Conservation (phyloP, 345 rosid species). For the Populus ilicifolia region DNA sequence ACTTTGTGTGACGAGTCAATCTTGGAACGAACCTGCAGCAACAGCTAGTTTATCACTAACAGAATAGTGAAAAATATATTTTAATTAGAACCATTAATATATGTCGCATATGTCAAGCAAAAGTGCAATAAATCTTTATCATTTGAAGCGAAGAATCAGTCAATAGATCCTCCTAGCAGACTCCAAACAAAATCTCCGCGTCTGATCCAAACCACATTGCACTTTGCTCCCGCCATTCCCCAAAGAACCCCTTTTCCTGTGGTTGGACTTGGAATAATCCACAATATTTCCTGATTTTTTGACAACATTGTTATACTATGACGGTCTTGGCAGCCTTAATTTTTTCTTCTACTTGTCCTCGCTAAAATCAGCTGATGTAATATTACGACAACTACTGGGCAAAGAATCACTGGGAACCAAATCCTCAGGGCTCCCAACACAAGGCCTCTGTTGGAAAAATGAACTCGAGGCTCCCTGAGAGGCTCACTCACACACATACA, state of each 20-base stretch:
- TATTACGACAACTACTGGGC: background rate
- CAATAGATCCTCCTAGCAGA: slow-evolving; percentile 35
- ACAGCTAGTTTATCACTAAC: background rate
- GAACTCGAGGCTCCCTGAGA: too few relatives aligned
- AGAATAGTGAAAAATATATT: background rate
- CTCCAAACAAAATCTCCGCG: slow-evolving; percentile 47
- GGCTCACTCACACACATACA: too few relatives aligned
- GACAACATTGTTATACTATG: background rate
- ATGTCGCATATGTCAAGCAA: background rate
- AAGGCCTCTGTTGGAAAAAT: slow-evolving; percentile 12
- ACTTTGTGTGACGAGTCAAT: slow-evolving; percentile 23
- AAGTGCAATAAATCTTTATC: background rate
- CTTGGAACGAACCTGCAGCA: slow-evolving; percentile 24
- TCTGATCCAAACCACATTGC: slow-evolving; percentile 12
- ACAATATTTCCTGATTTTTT: background rate
- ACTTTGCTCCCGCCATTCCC: background rate
- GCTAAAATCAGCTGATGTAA: background rate
- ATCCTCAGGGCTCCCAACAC: slow-evolving; percentile 45
- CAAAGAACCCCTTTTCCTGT: background rate
- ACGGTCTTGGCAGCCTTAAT: background rate
- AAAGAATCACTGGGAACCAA: slow-evolving; percentile 40
- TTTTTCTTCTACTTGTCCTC: background rate
- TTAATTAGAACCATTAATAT: too few relatives aligned
- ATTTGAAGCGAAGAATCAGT: background rate
- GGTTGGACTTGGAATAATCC: background rate